phyloP scores from a whole-genome alignment of 176 grass and related monocot species.

The Neostapfia colusana region DNA sequence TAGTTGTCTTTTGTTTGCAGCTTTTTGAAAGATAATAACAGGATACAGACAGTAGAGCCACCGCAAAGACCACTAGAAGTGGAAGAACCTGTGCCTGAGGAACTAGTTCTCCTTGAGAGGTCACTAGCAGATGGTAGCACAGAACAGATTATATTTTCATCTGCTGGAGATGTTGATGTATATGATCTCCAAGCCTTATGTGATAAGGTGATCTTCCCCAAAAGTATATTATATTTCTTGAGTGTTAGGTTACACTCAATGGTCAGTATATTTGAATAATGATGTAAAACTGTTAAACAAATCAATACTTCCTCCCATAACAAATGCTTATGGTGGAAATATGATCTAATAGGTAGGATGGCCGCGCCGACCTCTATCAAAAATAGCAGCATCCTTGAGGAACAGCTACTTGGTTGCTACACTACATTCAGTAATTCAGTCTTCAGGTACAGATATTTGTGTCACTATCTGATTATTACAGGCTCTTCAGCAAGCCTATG shows the following conservation, averaged over 20 bases:
- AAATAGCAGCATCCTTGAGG: constrained; percentile 88
- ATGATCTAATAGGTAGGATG: constrained; percentile 77
- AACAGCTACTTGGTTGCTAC: constrained; percentile 94
- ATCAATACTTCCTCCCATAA: neutral
- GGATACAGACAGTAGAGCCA: constrained; percentile 70
- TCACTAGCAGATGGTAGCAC: constrained; percentile 67
- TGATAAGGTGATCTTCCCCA: constrained; percentile 66
- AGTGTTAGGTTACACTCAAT: constrained; percentile 16
- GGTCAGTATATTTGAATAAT: neutral
- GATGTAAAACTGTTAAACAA: neutral
- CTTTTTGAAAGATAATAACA: constrained; percentile 68
- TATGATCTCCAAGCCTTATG: constrained; percentile 87
- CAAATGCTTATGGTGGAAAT: constrained; percentile 32
- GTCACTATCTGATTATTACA: constrained; percentile 10
- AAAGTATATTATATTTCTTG: constrained; percentile 22
- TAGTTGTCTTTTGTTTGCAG: constrained; percentile 40
- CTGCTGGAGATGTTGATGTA: constrained; percentile 76
- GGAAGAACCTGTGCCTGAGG: constrained; percentile 66
- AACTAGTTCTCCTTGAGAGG: constrained; percentile 76
- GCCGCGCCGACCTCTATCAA: constrained; percentile 90
- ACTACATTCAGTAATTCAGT: constrained; percentile 68
- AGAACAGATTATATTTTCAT: constrained; percentile 94
- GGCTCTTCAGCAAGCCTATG: constrained; percentile 14
- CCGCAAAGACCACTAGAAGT: constrained; percentile 61
- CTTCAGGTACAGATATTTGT: constrained; percentile 49